Evolutionary conservation across 306 rosid genomes (phyloP).

Genomic region (Cyclanthera cordifolia): DNA sequence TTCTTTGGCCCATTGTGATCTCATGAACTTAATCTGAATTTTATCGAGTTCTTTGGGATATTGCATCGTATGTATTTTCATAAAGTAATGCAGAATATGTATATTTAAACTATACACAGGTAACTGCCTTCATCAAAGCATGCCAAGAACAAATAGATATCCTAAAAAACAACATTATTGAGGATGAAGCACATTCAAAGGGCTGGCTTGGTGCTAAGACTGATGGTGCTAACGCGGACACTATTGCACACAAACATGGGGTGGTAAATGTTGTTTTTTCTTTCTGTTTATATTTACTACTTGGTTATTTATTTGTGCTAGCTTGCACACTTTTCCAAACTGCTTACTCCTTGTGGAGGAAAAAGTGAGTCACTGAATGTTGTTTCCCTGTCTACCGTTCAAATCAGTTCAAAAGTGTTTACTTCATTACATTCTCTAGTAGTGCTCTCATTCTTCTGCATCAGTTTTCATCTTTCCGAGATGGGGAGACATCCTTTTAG

Average conservation of each 20-base stretch:
- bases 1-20: not conserved
- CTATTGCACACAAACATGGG: conserved; percentile 92
- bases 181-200: conserved; percentile 55
- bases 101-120: conserved; percentile 35
- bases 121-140: conserved; percentile 74
- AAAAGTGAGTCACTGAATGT: not conserved
- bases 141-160: conserved; percentile 88
- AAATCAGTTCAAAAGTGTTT: not conserved
- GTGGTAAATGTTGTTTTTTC: conserved; percentile 56
- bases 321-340: not conserved
- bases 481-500: not conserved
- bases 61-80: conserved; percentile 3
- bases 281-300: conserved; percentile 10
- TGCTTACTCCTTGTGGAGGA: not conserved
- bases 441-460: not conserved
- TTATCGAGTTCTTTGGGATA: not conserved
- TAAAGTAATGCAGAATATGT: not conserved
- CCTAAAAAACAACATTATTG: conserved; percentile 63
- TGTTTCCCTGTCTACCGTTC: not conserved
- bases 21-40: not conserved
- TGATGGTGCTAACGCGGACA: conserved; percentile 63
- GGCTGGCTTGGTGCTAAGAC: conserved; percentile 69
- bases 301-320: conserved; percentile 1
- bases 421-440: no score
- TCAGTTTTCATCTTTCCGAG: not conserved